These are phyloP conservation scores for Eucalyptus dawsonii DNA, from an alignment of 345 rosid species.

Conservation along the genomic window DNA sequence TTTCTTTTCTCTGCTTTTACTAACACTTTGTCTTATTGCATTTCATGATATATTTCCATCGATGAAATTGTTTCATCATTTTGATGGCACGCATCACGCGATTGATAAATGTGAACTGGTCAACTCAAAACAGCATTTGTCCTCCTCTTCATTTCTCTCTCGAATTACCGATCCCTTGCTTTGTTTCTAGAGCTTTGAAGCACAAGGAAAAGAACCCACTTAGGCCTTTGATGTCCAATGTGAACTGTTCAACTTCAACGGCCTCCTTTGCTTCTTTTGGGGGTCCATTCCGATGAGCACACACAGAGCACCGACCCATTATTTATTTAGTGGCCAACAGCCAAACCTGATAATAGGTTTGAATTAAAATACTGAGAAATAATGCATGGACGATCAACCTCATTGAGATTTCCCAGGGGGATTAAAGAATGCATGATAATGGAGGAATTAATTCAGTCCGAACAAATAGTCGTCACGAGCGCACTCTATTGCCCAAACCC, in stretches of 20 bases:
- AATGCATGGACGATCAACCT: not conserved
- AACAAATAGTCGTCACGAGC: slow-evolving; percentile 25
- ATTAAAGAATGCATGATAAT: slow-evolving; percentile 10
- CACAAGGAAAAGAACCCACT: slow-evolving; percentile 1
- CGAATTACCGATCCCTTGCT: not conserved
- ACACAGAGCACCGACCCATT: not conserved
- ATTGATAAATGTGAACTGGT: too few relatives aligned
- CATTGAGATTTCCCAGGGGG: not conserved
- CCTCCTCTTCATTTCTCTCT: not conserved
- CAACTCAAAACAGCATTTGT: slow-evolving; percentile 4
- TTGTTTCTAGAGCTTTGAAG: slow-evolving; percentile 20
- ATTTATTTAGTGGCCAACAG: slow-evolving; percentile 41
- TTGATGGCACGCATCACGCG: not conserved
- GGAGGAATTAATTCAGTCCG: slow-evolving; percentile 1
- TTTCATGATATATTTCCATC: not conserved
- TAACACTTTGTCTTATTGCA: not conserved
- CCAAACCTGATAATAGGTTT: slow-evolving; percentile 21
- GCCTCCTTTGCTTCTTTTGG: not conserved
- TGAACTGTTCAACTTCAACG: not conserved
- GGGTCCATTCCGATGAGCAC: not conserved
- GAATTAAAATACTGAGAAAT: not conserved
- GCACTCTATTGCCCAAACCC: slow-evolving; percentile 20
- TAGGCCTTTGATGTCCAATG: not conserved
- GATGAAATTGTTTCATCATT: not conserved
- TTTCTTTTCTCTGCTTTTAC: not conserved